Evolutionary conservation across 225 moss, liverwort and hornwort genomes (phyloP).

Genomic region (Ulota crispa): DNA sequence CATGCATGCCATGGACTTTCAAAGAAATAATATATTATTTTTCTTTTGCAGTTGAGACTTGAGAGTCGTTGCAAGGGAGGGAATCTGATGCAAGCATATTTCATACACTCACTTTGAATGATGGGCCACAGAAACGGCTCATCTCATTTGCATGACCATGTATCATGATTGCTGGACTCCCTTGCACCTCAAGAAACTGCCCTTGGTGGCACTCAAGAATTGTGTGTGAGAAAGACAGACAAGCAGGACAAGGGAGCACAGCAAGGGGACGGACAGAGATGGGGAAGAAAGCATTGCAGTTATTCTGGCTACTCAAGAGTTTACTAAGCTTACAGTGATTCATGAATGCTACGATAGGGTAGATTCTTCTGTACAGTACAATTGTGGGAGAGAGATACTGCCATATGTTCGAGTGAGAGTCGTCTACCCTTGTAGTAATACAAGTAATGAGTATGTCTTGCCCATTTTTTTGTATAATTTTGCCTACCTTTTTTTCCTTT

Average conservation of each 20-base stretch:
- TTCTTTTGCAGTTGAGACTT: not conserved
- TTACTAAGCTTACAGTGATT: not conserved
- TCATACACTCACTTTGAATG: not conserved
- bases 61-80: not conserved
- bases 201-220: not conserved
- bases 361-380: not conserved
- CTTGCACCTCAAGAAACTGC: not conserved
- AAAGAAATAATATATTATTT: no score
- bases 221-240: not conserved
- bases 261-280: not conserved
- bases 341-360: not conserved
- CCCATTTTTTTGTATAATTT: no score
- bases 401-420: not conserved
- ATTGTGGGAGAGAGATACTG: no score
- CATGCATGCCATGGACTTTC: not conserved
- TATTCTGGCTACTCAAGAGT: constrained; percentile 6
- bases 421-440: not conserved
- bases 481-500: no score
- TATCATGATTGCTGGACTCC: not conserved
- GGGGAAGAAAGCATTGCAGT: constrained; percentile 21
- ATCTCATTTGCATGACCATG: not conserved
- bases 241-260: no score
- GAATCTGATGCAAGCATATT: not conserved
- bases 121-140: not conserved
- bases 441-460: no score